Evolutionary conservation across 139 green algal genomes (phyloP).

Genomic region (Volvox africanus): DNA sequence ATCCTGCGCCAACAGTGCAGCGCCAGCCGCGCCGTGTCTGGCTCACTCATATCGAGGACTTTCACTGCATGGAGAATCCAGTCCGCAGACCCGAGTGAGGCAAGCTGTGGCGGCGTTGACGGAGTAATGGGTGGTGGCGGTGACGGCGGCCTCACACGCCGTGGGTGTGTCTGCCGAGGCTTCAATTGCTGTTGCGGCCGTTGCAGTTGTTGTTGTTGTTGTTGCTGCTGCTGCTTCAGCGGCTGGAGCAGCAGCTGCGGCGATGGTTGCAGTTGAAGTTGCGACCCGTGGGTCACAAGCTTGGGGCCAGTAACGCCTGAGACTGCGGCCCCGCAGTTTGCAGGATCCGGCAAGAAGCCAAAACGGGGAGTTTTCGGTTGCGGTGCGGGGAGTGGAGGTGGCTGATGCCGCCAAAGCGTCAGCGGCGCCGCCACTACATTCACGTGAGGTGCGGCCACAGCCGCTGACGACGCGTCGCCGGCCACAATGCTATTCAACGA

Average conservation of each 20-base stretch:
- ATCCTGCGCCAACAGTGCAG: slow-evolving; percentile 41
- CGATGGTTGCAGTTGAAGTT: not conserved
- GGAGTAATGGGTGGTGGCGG: not conserved
- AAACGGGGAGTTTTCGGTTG: not conserved
- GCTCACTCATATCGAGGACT: not conserved
- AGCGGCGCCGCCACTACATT: not conserved
- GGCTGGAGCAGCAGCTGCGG: not conserved
- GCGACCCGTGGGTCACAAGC: no score
- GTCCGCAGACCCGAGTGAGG: not conserved
- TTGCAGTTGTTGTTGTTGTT: not conserved
- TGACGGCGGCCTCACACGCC: slow-evolving; percentile 4
- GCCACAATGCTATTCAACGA: not conserved
- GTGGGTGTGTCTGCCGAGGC: not conserved
- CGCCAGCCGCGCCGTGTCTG: slow-evolving; percentile 27
- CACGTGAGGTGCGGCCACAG: not conserved
- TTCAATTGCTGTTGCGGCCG: not conserved
- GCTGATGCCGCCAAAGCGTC: not conserved
- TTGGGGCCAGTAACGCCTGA: no score
- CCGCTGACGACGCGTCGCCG: not conserved
- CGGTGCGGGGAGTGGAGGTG: not conserved
- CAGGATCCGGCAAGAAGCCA: not conserved
- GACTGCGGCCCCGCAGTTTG: not conserved
- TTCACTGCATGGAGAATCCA: slow-evolving; percentile 29
- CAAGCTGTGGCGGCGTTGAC: not conserved
- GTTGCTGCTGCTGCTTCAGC: not conserved